Base-by-base conservation (phyloP, 768 basidiomycete species). In the Trametes maxima region DNA sequence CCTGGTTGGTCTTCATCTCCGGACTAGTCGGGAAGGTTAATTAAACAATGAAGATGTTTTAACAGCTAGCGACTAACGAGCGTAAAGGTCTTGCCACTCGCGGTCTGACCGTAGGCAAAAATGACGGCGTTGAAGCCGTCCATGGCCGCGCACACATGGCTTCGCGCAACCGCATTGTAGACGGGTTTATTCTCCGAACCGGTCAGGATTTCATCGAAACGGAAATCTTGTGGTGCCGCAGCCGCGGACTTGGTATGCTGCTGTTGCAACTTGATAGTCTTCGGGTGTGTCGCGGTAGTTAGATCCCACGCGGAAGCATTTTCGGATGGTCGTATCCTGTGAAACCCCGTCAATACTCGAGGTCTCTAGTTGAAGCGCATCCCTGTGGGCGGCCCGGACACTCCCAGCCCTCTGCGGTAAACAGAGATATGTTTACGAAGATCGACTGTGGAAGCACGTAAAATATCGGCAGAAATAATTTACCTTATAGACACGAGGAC, bases 101-200 rank as follows among this genome's bases (percentile, higher is more conserved):
- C 88, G 0, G 97, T 98, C 72, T 98, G 96, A 8, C 91, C 90
- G 54, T 92, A 91, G 0, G 97, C 96, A 68, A 99, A 99, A 43
- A 98, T 85, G 64, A 98, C 92, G 8, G 95, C 85, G 73, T 98
- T 98, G 80, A 86, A 98, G 17, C 97, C 97, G 52, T 94, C 92
- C 94, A 98, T 97, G 11, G 95, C 94, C 3, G 95, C 92, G 58
- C 84, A 85, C 1, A 93, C 91, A 68, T 94, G 92, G 3, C 85
- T 87, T 13, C 85, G 82, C 1, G 89, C 92, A 16, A 89, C 86
- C 4, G 87, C 83, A 43, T 81, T 85, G 71, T 94, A 94, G 7
- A 94, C 78, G 0, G 87, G 85, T 68, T 90, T 91, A 75, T 92
- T 94, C 36, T 87, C 85, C 1, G 88, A 86, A 0, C 89, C 89